Evolutionary conservation across 768 basidiomycete genomes (phyloP), one percentile per base, ranked within the genome.

Genomic region (Mycena indigotica): DNA sequence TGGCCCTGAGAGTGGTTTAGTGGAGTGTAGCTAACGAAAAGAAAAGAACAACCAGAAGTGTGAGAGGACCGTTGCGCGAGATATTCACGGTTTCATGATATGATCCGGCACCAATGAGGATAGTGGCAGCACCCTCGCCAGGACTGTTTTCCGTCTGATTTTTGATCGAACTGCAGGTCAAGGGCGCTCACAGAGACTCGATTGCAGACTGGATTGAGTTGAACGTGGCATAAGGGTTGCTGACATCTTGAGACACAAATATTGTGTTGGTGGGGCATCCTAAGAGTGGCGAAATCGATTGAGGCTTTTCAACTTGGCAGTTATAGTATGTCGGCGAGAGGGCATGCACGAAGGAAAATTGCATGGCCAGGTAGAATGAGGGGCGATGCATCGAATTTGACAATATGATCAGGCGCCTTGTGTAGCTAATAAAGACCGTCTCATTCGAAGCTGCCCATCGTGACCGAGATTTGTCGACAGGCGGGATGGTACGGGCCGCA

Each of bases 21-120:
- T 26, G 5, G 13, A 48, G 46, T 6, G 8, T 28, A 35, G 17
- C 16, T n/a, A 49, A 30, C 32, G 74, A 29, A 13, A 21, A 45
- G 23, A 28, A 28, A 19, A 17, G 32, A 40, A 30, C 28, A 15
- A 85, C 87, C 28, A 89, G 70, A 19, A 88, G 71, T 0, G 81
- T 85, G 32, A 87, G 69, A 17, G 85, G 81, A 1, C 73, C 82
- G 50, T 66, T 67, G 39, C 84, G 74, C 0, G 84, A 81, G 19
- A 88, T 72, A 52, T 84, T 86, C 4, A 88, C 64, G 0, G 76
- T 78, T 69, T 87, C 86, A 49, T 80, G 77, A 58, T 88, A 89
- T 49, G 80, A 74, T 5, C 87, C 87, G 53, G 72, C 71, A 0
- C 75, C 86, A 35, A 89, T 75, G 25, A 88, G 78, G 32, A 88